Percentiles rank a stretch among this genome's conserved stretches.
These are phyloP conservation scores for Fraxinus quadrangulata DNA, from an alignment of 257 asterid genomes.

Conservation along the genomic window DNA sequence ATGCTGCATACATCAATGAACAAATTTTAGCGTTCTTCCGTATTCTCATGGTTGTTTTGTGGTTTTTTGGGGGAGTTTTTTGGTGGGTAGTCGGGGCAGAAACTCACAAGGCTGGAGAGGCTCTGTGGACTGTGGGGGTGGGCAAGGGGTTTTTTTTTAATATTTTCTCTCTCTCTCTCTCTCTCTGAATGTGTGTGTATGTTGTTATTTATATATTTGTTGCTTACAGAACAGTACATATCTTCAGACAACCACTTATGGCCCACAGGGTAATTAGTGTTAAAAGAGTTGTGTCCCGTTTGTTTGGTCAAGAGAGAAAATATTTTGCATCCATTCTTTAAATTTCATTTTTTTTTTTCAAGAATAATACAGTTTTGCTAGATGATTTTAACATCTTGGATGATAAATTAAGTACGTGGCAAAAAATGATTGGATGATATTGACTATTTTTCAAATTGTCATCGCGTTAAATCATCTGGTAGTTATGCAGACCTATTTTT, in stretches of 20 bases:
- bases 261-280: background rate
- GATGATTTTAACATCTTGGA: no score
- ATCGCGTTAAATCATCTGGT: no score
- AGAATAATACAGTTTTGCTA: no score
- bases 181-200: background rate
- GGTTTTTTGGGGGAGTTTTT: background rate
- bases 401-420: no score
- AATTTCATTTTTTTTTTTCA: no score
- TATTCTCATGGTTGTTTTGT: slow-evolving; percentile 45
- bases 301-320: background rate
- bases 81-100: background rate
- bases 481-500: no score
- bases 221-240: background rate
- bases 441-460: no score
- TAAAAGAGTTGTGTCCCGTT: background rate
- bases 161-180: background rate
- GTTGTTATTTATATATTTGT: no score
- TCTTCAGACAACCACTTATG: background rate
- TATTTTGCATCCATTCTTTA: no score
- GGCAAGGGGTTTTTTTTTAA: background rate
- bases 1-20: slow-evolving; percentile 26
- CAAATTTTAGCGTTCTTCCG: slow-evolving; percentile 50
- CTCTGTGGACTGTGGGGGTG: background rate
- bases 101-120: background rate
- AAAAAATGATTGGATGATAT: no score